phyloP scores from a whole-genome alignment of 495 filamentous ascomycete genomes.

The Neurospora sp. region DNA sequence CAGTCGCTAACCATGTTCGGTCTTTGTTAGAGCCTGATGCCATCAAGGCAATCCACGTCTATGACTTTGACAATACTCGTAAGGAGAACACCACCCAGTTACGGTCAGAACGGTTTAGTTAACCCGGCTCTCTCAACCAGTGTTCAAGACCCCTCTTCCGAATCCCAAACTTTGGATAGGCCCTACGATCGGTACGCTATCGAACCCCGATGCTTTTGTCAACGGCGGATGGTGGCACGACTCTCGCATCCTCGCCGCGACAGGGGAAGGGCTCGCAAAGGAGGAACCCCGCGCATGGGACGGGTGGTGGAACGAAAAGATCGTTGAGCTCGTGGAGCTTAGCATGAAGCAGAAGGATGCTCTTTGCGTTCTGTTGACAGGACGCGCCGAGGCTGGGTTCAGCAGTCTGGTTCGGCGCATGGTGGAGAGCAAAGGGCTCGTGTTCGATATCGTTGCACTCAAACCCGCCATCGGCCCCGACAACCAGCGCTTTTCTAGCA shows the following conservation, averaged over 20 bases:
- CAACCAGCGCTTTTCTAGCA: constrained; percentile 62
- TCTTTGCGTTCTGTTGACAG: constrained; percentile 79
- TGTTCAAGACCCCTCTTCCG: constrained; percentile 83
- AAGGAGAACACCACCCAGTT: constrained; percentile 20
- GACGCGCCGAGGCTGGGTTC: constrained; percentile 70
- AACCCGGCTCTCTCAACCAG: constrained; percentile 28
- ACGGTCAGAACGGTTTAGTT: background rate
- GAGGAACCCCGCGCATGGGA: constrained; percentile 81
- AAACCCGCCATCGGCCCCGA: constrained; percentile 78
- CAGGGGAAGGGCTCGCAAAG: constrained; percentile 70
- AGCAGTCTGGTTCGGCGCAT: constrained; percentile 76
- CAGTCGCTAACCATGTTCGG: constrained; percentile 7
- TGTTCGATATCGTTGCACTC: constrained; percentile 82
- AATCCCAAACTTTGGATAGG: constrained; percentile 82
- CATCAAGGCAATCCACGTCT: constrained; percentile 80
- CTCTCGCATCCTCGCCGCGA: constrained; percentile 70
- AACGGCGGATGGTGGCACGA: constrained; percentile 99
- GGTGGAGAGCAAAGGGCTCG: constrained; percentile 60
- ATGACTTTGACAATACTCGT: constrained; percentile 99
- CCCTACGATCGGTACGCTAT: constrained; percentile 62
- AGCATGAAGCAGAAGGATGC: constrained; percentile 83
- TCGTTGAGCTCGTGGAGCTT: constrained; percentile 71
- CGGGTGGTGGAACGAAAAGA: constrained; percentile 96
- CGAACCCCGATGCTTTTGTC: constrained; percentile 62
- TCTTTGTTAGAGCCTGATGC: constrained; percentile 43